Conservation (phyloP, 176 grass and related monocot genomes). For the Oryza meridionalis region DNA sequence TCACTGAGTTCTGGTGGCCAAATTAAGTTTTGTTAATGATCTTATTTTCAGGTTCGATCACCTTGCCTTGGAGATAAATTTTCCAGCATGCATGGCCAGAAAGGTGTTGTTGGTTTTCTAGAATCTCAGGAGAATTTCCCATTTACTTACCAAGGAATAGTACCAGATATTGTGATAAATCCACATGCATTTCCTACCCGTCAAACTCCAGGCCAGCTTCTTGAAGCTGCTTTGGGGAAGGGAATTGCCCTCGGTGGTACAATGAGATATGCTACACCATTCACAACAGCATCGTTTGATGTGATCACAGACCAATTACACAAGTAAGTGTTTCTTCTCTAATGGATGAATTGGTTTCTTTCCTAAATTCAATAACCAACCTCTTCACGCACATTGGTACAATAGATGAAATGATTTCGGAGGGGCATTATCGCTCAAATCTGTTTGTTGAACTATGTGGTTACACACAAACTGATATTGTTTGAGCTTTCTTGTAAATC, state of each 20-base stretch:
- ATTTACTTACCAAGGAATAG: slow-evolving; percentile 84
- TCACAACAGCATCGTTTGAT: slow-evolving; percentile 78
- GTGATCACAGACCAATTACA: slow-evolving; percentile 81
- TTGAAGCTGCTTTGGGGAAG: slow-evolving; percentile 97
- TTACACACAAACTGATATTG: slow-evolving; percentile 2
- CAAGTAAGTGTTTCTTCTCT: slow-evolving; percentile 63
- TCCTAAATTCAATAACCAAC: slow-evolving; percentile 16
- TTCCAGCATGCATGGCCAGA: slow-evolving; percentile 97
- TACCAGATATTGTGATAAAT: slow-evolving; percentile 96
- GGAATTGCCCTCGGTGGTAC: slow-evolving; percentile 72
- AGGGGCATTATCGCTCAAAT: slow-evolving; percentile 7
- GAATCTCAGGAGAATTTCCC: slow-evolving; percentile 96
- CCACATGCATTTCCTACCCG: slow-evolving; percentile 97
- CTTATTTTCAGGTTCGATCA: slow-evolving; percentile 70
- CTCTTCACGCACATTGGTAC: slow-evolving; percentile 7
- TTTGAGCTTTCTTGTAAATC: slow-evolving; percentile 7
- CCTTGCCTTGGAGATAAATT: slow-evolving; percentile 94
- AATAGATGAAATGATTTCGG: slow-evolving; percentile 29
- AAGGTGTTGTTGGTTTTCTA: slow-evolving; percentile 90
- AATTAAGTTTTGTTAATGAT: slow-evolving; percentile 34
- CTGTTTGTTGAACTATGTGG: slow-evolving; percentile 42
- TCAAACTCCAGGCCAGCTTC: slow-evolving; percentile 93
- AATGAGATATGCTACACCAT: slow-evolving; percentile 87
- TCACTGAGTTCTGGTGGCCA: neutral
- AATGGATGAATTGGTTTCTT: slow-evolving; percentile 9